Base-by-base conservation (phyloP, 2,329 filamentous ascomycete genomes). In the Penicillium glabrum region DNA sequence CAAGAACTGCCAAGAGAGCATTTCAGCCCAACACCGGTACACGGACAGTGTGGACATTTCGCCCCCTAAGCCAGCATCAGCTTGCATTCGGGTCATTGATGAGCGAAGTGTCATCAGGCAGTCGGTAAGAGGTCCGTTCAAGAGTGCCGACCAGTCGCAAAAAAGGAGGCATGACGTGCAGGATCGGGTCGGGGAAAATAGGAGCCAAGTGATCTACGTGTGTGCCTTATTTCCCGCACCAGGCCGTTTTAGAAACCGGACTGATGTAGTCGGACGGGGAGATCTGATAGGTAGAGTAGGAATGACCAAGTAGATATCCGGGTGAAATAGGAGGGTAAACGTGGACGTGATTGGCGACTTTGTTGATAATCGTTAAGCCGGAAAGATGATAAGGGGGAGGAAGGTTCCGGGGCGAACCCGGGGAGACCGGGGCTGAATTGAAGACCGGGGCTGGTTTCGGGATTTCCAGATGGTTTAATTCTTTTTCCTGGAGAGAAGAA, bases 241-340 rank as follows among this genome's bases (percentile, higher is more conserved):
- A 61, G 63, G 41, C 61, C 56, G 43, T 56, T 63, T 60, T 44
- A 24, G 56, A 62, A 65, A 31, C 19, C 26, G 31, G 43, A 19
- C 29, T 35, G 39, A 37, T 27, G 29, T 56, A 54, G 57, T 63
- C 62, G 59, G 57, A 46, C 53, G 51, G 54, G 33, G n/a, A 31
- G 33, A 23, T 33, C 41, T 61, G 58, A 64, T 64, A 65, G 54
- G 58, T 58, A 26, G 33, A 51, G 31, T 49, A 50, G 37, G 47
- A 54, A 53, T 16, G 26, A 46, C 47, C 46, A 48, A 43, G 53
- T 33, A 54, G 53, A 50, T 37, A n/a, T 62, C 61, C 64, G 64
- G 64, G 64, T 64, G 45, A 65, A 61, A 45, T 65, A 66, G 64
- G 62, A 62, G 57, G 53, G 51, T 46, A 44, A 46, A 56, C 21